phyloP scores from a whole-genome alignment of 441 rosid species.

The Corymbia citriodora region DNA sequence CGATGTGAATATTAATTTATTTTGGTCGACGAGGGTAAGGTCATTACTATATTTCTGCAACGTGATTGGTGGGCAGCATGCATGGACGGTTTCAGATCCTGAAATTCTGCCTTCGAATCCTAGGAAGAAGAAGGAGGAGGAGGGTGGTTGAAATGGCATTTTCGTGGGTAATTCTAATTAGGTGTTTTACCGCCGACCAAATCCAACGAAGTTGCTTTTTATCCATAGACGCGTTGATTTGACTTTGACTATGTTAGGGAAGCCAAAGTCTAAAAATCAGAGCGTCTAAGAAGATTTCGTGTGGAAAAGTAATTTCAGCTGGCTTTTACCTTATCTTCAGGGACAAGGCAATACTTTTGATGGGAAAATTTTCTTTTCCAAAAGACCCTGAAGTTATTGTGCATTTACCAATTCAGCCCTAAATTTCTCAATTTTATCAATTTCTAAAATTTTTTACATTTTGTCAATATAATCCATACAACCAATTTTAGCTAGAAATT shows the following conservation, averaged over 20 bases:
- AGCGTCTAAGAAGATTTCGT: not conserved
- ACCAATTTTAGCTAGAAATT: fast-evolving
- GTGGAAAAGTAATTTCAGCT: not conserved
- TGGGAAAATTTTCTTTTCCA: too few relatives aligned
- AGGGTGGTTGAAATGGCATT: not conserved
- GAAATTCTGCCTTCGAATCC: not conserved
- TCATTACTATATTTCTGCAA: not conserved
- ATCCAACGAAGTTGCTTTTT: not conserved
- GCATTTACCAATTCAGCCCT: fast-evolving
- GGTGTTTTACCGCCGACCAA: not conserved
- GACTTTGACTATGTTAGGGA: not conserved
- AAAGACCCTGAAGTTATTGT: fast-evolving
- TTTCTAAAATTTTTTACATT: too few relatives aligned
- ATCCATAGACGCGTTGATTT: not conserved
- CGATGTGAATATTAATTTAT: not conserved
- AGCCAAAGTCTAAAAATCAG: not conserved
- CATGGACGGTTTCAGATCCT: not conserved
- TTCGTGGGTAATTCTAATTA: not conserved
- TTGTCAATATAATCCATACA: fast-evolving
- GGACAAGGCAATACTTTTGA: not conserved
- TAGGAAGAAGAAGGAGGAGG: too few relatives aligned
- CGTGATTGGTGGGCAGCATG: not conserved
- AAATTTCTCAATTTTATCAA: fast-evolving
- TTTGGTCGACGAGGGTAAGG: not conserved
- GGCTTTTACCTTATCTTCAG: not conserved